Evolutionary conservation across 202 grass and related monocot genomes (phyloP).

Genomic region (Hordeum pubiflorum): DNA sequence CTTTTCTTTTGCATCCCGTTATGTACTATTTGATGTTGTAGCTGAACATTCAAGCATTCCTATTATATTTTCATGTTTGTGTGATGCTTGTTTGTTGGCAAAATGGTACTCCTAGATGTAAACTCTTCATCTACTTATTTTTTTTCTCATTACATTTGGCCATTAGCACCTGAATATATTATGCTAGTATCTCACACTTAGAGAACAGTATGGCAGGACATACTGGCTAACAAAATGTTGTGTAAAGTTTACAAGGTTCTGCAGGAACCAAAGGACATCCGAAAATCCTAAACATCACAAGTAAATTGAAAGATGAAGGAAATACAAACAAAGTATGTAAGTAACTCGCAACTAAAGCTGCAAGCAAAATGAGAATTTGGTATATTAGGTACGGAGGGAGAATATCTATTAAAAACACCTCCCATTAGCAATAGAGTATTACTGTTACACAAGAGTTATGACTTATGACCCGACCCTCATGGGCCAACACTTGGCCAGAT

Average conservation of each 20-base stretch:
- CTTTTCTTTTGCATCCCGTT: constrained; percentile 13
- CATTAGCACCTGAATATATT: neutral
- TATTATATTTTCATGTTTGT: constrained; percentile 15
- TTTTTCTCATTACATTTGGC: neutral
- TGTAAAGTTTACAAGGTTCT: neutral
- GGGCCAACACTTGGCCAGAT: neutral
- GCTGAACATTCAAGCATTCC: constrained; percentile 5
- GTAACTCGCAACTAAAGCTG: neutral
- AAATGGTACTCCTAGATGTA: neutral
- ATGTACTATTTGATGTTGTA: neutral
- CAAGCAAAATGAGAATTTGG: constrained; percentile 12
- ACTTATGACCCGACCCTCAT: constrained; percentile 14
- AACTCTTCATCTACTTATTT: constrained; percentile 1
- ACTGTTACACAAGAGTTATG: constrained; percentile 9
- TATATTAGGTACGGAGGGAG: neutral
- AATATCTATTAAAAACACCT: neutral
- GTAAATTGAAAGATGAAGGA: neutral
- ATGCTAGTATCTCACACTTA: neutral
- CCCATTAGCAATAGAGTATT: neutral
- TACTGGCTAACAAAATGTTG: neutral
- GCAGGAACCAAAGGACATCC: neutral
- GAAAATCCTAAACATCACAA: neutral
- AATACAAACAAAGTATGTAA: neutral
- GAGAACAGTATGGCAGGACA: neutral
- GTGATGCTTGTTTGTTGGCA: constrained; percentile 12